Conservation (phyloP, 441 rosid species). For the Populus hybrid region DNA sequence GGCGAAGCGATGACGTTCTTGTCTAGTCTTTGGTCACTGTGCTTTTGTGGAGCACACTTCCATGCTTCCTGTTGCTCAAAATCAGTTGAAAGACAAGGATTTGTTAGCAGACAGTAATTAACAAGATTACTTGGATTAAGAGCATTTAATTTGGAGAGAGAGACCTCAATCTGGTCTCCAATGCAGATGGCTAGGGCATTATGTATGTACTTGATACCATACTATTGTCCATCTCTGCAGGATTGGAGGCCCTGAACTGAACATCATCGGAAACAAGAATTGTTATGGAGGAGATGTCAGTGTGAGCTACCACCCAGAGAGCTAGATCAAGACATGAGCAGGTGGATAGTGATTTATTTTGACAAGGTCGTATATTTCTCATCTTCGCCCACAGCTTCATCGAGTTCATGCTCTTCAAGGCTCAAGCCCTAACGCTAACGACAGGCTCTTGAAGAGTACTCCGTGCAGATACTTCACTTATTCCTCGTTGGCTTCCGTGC, state of each 20-base stretch:
- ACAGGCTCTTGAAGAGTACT: slow-evolving; percentile 44
- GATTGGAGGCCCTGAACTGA: slow-evolving; percentile 82
- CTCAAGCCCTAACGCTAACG: slow-evolving; percentile 57
- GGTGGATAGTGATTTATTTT: slow-evolving; percentile 92
- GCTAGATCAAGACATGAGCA: slow-evolving; percentile 82
- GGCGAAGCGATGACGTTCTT: slow-evolving; percentile 55
- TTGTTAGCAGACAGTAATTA: not conserved
- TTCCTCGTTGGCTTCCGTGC: slow-evolving; percentile 73
- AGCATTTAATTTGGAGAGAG: not conserved
- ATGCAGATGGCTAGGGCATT: slow-evolving; percentile 64
- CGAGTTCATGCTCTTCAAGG: slow-evolving; percentile 29
- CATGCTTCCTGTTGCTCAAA: slow-evolving; percentile 36
- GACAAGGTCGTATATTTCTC: slow-evolving; percentile 45
- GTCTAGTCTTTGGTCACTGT: slow-evolving; percentile 37
- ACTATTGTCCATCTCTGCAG: slow-evolving; percentile 63
- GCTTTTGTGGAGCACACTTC: slow-evolving; percentile 34
- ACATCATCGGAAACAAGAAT: slow-evolving; percentile 77
- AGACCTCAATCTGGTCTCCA: slow-evolving; percentile 89
- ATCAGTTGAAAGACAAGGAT: slow-evolving; percentile 19
- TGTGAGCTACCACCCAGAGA: slow-evolving; percentile 71
- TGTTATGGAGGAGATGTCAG: slow-evolving; percentile 67
- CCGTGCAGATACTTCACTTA: slow-evolving; percentile 41
- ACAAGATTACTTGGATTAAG: not conserved
- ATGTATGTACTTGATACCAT: slow-evolving; percentile 66
- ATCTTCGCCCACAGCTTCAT: slow-evolving; percentile 61